Base-by-base conservation (phyloP, 208 protist species). In the Blastocrithidia nonstop region DNA sequence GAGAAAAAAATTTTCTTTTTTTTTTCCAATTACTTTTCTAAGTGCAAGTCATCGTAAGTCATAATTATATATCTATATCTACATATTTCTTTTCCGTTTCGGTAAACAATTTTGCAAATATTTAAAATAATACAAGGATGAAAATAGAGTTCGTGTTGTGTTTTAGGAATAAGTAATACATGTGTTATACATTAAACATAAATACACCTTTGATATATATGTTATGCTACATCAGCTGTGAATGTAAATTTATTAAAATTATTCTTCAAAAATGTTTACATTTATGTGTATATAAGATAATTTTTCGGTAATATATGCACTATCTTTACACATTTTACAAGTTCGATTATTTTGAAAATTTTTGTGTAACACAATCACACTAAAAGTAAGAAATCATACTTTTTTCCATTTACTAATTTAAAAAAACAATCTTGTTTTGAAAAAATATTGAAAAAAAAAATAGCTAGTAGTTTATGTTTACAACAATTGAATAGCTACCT, bases 401-500 rank as follows among this genome's bases (percentile, higher is more conserved):
- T 33, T n/a, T 45, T 28, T 41, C 47, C 1, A 45, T 55, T 32
- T 63, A 43, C 25, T 43, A 45, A 29, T 13, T 1, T 9, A 55
- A 29, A 7, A 21, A 17, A 16, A 36, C 19, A 20, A 3, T 31
- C 22, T 3, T 41, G 6, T 20, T 8, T 20, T 41, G 4, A 29
- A 57, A 20, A 24, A 42, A 47, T 21, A 38, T 39, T 23, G 6
- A 2, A 47, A 26, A 48, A 23, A 49, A 31, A 50, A 23, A 36
- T 7, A 21, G 24, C n/a, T n/a, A n/a, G n/a, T n/a, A n/a, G n/a
- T n/a, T 33, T 38, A 50, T 40, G 16, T 51, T 4, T 17, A 41
- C 25, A 22, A 40, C 80, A 7, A 35, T 76, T 25, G 74, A 87
- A 40, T 71, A 87, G 28, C 64, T 91, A 11, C 76, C 82, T 8